Evolutionary conservation across 2,329 filamentous ascomycete species (phyloP), one percentile per base, ranked within the genome.

Genomic region (Claviceps sp.): DNA sequence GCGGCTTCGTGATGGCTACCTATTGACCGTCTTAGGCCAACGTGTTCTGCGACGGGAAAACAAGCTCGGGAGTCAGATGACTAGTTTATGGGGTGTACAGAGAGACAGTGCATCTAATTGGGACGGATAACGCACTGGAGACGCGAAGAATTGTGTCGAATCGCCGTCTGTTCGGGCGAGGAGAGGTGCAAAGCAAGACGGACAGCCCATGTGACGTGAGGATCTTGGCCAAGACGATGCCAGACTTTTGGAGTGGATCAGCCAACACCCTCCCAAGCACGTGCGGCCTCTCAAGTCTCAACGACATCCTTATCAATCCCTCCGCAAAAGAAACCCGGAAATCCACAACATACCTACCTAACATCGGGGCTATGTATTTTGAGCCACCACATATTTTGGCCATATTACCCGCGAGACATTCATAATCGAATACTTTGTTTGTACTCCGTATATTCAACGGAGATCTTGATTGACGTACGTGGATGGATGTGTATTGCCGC

Each of bases 121-220:
- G 50, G 54, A 51, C 49, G 44, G 13, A 34, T 13, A 46, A 45
- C 29, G 45, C 51, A 42, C n/a, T 23, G 29, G 22, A 47, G 39
- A 52, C 8, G 48, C 22, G 40, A 50, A 50, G 50, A 55, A 51
- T 7, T 16, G 20, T 29, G 39, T 51, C 17, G 54, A 20, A 45
- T 8, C 4, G 26, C 26, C 22, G 22, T 29, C 43, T 45, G 23
- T 8, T 29, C 8, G 26, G 34, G 44, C 44, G 43, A 45, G 43
- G 4, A 34, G n/a, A 29, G 3, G 44, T 17, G 23, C 22, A 34
- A 17, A 34, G 44, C 17, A 45, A n/a, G 26, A 45, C 43, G 29
- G 57, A 53, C 50, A 57, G 63, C 56, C 53, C 64, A 66, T 66
- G 61, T 66, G 64, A 66, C 60, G 62, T 55, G 55, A 56, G 53